Evolutionary conservation across 495 filamentous ascomycete species (phyloP), one percentile per base, ranked within the genome.

Genomic region (Penicillium goetzii): DNA sequence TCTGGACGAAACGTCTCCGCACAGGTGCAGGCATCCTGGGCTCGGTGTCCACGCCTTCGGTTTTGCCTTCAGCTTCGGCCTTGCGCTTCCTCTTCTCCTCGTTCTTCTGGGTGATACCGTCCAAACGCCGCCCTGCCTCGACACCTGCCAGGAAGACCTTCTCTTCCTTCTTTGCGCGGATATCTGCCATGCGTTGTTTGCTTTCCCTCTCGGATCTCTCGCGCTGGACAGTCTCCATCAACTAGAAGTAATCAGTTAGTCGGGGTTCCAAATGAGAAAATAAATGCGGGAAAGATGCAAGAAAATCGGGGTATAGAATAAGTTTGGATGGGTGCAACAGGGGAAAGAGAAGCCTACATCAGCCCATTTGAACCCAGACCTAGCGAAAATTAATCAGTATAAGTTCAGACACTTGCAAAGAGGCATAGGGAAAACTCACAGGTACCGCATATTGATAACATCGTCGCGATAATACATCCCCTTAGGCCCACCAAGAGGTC

Each of bases 381-480:
- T 53, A 47, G 43, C 21, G 21, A 10, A 21, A 4, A 52, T 30
- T 28, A 30, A 14, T 53, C 15, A 53, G 25, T 30, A 33, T 3
- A 30, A 9, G 5, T 28, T 28, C 30, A 30, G 15, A 32, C n/a
- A 32, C n/a, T 32, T 15, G 10, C 15, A 53, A 19, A 53, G 6
- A n/a, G 5, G 0, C 25, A 2, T 1, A 30, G 1, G 25, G 50
- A 17, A 33, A 32, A 33, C 50, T 53, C 47, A 36, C 58, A 99
- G 80, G 72, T 97, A 99, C 60, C 85, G 88, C 64, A 90, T 81
- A 70, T 88, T 95, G 90, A 91, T 96, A 52, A 99, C 84, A 72
- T 98, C 96, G 75, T 99, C 95, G 59, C 90, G 86, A 75, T 97
- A 99, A 76, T 88, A 96, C 14, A 87, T 84, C 5, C 92, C 88